Evolutionary conservation across 1,139 yeast genomes (phyloP), one percentile per base, ranked within the genome.

Genomic region (Zygoascus meyerae): DNA sequence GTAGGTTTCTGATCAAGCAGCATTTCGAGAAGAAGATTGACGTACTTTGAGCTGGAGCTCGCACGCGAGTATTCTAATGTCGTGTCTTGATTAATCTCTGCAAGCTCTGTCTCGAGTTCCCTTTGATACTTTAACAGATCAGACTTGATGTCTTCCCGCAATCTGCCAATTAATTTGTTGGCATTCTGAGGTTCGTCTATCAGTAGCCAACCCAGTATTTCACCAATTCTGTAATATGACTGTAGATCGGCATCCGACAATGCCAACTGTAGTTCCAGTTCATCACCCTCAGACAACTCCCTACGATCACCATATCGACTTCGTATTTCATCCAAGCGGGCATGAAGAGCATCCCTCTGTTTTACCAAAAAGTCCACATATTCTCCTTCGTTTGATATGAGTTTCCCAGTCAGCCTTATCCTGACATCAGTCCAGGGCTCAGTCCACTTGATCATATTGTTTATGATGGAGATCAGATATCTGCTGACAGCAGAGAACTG

Each of bases 131-230:
- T 17, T 7, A 9, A 16, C 7, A 35, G 30, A 9, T 15, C 39
- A 12, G 12, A 11, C 7, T 10, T 11, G 16, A 35, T 18, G 3
- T 2, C 14, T 5, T 12, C 12, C 6, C 17, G 12, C 8, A 18
- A 5, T 5, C 29, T 18, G n/a, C 39, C 39, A 35, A 35, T 17
- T 2, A 29, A 11, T 14, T 35, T 35, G 3, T 26, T n/a, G 8
- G 39, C 12, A 4, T 11, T 9, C 12, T 48, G 49, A 10, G 50
- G 52, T 28, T 58, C 61, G 18, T 64, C 66, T 10, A 56, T 55
- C 16, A 52, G 17, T n/a, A 63, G 50, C 68, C 68, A 64, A 0
- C 58, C 59, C n/a, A 63, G 47, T 8, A 61, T 52, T 3, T 51
- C 45, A 40, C 59, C 63, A 11, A 58, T 50, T 26, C 52, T 45